These are phyloP conservation scores for Platismatia glauca DNA, from an alignment of 495 filamentous ascomycete species.

Conservation along the genomic window DNA sequence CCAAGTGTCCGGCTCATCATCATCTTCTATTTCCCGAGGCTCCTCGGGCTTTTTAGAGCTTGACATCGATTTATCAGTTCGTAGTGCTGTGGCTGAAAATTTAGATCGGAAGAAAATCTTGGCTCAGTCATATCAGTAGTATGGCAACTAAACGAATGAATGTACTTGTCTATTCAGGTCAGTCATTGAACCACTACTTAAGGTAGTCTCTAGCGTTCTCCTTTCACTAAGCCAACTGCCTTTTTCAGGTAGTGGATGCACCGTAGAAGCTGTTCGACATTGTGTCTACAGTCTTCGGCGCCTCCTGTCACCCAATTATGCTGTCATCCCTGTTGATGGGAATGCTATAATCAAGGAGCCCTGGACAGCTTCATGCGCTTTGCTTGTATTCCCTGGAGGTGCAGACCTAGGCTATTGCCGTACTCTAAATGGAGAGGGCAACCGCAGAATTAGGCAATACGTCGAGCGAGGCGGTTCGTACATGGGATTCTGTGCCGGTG, in stretches of 20 bases:
- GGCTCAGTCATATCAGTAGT: conserved; percentile 19
- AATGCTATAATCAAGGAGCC: conserved; percentile 80
- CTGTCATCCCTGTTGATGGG: conserved; percentile 75
- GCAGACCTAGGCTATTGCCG: conserved; percentile 89
- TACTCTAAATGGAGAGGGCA: conserved; percentile 78
- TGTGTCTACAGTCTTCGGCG: conserved; percentile 80
- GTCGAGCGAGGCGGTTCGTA: conserved; percentile 79
- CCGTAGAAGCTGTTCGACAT: conserved; percentile 80
- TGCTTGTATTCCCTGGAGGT: conserved; percentile 91
- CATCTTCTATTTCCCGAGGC: conserved; percentile 44
- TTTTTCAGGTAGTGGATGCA: conserved; percentile 65
- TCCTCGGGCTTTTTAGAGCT: conserved; percentile 36
- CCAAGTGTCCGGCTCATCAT: conserved; percentile 96
- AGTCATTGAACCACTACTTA: conserved; percentile 6
- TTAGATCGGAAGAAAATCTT: conserved; percentile 7
- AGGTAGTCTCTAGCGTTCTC: background rate
- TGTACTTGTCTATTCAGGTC: conserved; percentile 81
- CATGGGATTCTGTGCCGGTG: conserved; percentile 88
- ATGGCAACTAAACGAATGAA: conserved; percentile 65
- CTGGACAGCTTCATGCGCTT: conserved; percentile 77
- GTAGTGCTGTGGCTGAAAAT: conserved; percentile 11
- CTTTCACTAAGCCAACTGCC: conserved; percentile 8
- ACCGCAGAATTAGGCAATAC: conserved; percentile 71
- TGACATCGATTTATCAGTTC: conserved; percentile 36
- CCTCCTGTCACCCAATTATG: conserved; percentile 86